These are phyloP conservation scores for Saccharomyces pastorianus DNA, from an alignment of 1,139 yeast species.

Conservation along the genomic window DNA sequence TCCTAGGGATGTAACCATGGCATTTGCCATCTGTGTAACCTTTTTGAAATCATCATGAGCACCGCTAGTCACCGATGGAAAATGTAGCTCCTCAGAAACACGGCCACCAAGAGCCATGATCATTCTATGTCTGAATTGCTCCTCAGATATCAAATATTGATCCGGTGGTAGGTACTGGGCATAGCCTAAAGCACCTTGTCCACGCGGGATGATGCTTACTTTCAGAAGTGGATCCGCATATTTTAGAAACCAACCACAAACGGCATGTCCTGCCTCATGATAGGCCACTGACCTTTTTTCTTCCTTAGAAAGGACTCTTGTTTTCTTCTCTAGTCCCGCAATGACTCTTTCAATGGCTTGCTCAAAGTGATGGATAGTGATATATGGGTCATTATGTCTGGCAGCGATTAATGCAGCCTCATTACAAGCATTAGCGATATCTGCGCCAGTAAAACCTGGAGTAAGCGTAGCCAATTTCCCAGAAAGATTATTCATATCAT, in stretches of 20 bases:
- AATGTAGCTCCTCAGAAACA: constrained; percentile 88
- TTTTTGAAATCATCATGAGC: constrained; percentile 94
- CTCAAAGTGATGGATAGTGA: constrained; percentile 75
- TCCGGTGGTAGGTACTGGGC: constrained; percentile 97
- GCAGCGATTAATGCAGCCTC: constrained; percentile 98
- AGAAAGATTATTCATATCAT: constrained; percentile 46
- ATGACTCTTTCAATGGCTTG: constrained; percentile 94
- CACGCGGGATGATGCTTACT: constrained; percentile 94
- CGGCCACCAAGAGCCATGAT: constrained; percentile 96
- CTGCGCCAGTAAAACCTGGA: constrained; percentile 98
- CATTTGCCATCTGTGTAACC: constrained; percentile 88
- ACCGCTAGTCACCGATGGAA: constrained; percentile 85
- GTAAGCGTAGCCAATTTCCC: constrained; percentile 92
- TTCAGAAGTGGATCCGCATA: constrained; percentile 88
- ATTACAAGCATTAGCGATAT: constrained; percentile 92
- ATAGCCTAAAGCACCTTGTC: constrained; percentile 94
- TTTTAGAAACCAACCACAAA: constrained; percentile 91
- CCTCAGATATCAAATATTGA: constrained; percentile 68
- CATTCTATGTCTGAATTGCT: constrained; percentile 82
- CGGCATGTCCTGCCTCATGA: constrained; percentile 98
- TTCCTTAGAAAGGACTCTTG: constrained; percentile 70
- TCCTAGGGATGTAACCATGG: constrained; percentile 88
- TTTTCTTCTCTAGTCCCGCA: constrained; percentile 91
- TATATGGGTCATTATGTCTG: constrained; percentile 61
- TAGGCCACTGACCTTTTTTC: constrained; percentile 89